These are phyloP conservation scores for Phaffia australis DNA, from an alignment of 768 basidiomycete species.

Conservation along the genomic window DNA sequence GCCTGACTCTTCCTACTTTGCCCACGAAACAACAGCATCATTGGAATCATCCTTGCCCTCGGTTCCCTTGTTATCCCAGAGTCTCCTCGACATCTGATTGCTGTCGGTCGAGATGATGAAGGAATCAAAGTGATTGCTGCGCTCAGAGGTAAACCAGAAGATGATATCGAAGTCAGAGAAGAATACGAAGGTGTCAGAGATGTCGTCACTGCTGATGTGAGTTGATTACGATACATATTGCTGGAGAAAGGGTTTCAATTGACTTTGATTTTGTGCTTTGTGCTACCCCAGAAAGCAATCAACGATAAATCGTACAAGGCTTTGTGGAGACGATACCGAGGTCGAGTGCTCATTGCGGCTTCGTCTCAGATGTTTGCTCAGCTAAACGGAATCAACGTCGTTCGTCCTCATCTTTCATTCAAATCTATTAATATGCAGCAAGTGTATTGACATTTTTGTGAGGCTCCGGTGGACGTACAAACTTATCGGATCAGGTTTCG, in stretches of 20 bases:
- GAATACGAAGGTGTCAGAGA: conserved; percentile 87
- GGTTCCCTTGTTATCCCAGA: conserved; percentile 81
- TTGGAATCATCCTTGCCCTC: conserved; percentile 63
- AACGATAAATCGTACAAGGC: conserved; percentile 62
- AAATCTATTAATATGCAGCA: too few species aligned
- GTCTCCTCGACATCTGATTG: conserved; percentile 82
- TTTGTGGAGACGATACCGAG: conserved; percentile 82
- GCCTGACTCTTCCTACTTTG: neutral
- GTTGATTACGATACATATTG: conserved; percentile 11
- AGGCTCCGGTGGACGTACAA: neutral
- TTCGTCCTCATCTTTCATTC: neutral
- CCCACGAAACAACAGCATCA: conserved; percentile 40
- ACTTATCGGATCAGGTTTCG: conserved; percentile 31
- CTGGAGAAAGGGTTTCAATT: neutral
- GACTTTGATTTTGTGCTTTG: neutral
- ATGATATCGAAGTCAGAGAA: conserved; percentile 56
- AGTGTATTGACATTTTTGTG: too few species aligned
- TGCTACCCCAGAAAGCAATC: conserved; percentile 51
- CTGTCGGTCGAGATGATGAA: conserved; percentile 67
- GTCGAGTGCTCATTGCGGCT: conserved; percentile 83
- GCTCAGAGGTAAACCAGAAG: conserved; percentile 68
- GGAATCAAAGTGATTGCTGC: conserved; percentile 80
- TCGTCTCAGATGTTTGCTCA: conserved; percentile 92
- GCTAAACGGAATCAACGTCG: conserved; percentile 38
- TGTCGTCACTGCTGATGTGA: conserved; percentile 39